Evolutionary conservation across 2,329 filamentous ascomycete genomes (phyloP).

Genomic region (Clarireedia paspali): DNA sequence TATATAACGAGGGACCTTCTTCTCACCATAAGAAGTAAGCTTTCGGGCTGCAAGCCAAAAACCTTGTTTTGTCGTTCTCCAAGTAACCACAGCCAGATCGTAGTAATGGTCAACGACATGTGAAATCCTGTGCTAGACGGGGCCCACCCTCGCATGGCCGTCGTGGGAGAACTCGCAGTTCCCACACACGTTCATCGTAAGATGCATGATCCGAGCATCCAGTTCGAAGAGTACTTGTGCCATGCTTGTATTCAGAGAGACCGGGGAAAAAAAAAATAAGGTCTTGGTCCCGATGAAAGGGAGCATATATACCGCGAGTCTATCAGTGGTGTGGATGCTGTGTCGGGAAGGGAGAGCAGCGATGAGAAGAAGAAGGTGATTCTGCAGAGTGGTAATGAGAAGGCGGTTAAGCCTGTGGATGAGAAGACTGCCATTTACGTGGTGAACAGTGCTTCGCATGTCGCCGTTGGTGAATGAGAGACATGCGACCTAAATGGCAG

Average conservation of each 20-base stretch:
- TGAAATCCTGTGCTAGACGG: slow-evolving; percentile 6
- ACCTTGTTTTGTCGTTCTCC: background rate
- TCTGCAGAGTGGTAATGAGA: background rate
- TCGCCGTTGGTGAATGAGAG: slow-evolving; percentile 23
- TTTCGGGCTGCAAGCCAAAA: too few relatives aligned
- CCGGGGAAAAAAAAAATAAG: slow-evolving; percentile 17
- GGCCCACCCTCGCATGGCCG: slow-evolving; percentile 7
- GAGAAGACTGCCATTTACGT: background rate
- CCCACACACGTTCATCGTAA: slow-evolving; percentile 1
- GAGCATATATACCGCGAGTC: slow-evolving; percentile 16
- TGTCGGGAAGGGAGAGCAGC: slow-evolving; percentile 2
- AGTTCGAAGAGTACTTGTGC: slow-evolving; percentile 30
- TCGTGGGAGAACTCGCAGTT: background rate
- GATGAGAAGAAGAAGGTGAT: slow-evolving; percentile 4
- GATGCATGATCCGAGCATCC: too few relatives aligned
- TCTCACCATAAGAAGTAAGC: too few relatives aligned
- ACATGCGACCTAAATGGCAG: slow-evolving; percentile 38
- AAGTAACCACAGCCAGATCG: background rate
- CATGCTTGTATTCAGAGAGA: slow-evolving; percentile 27
- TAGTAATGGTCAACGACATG: slow-evolving; percentile 6
- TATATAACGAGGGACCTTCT: too few relatives aligned
- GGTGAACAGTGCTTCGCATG: slow-evolving; percentile 35
- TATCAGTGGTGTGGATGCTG: background rate
- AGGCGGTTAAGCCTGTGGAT: background rate
- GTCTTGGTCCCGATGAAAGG: slow-evolving; percentile 14